Base-by-base conservation (phyloP, 176 grass and related monocot species). In the Zea luxurians region DNA sequence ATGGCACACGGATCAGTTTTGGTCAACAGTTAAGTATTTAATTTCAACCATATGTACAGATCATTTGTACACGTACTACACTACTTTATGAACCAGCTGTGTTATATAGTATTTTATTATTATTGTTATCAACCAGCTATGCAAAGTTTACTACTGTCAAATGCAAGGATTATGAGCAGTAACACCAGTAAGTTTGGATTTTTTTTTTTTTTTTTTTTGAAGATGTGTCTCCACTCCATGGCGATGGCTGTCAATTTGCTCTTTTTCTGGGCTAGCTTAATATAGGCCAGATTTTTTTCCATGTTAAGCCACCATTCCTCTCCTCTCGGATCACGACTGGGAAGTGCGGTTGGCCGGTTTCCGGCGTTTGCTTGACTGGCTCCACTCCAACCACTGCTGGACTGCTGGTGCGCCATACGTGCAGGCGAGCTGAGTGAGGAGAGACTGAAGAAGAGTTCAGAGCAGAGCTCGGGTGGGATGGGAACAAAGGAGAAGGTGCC, bases 21-120 rank as follows among this genome's bases (percentile, higher is more conserved):
- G 43, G 71, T 74, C 13, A 50, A 20, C 48, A 50, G 66, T 77
- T 57, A 76, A 35, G 34, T 2, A 20, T 36, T 88, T 70, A 75
- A 65, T 76, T 61, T 37, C 18, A 70, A 55, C 86, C 70, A 84
- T 80, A 69, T 80, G 63, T 53, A 6, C 9, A 67, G 48, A 69
- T 13, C 34, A 15, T 77, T 71, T 49, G 27, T 48, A 41, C 65
- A 12, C 38, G 54, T 42, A 64, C 20, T 42, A 64, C 20, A 7
- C 82, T 62, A 13, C 60, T 62, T 62, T 62, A 62, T 62, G 60
- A 62, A 62, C 60, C 60, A 62, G 60, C 10, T 62, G 10, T 10
- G n/a, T 18, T 10, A 10, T 21, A 21, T 59, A 58, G 3, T 3
- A 0, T 58, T 18, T 20, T 4, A 27, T 27, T 27, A 27, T 27